Base-by-base conservation (phyloP, 2,329 filamentous ascomycete genomes). In the Didymella pomorum region DNA sequence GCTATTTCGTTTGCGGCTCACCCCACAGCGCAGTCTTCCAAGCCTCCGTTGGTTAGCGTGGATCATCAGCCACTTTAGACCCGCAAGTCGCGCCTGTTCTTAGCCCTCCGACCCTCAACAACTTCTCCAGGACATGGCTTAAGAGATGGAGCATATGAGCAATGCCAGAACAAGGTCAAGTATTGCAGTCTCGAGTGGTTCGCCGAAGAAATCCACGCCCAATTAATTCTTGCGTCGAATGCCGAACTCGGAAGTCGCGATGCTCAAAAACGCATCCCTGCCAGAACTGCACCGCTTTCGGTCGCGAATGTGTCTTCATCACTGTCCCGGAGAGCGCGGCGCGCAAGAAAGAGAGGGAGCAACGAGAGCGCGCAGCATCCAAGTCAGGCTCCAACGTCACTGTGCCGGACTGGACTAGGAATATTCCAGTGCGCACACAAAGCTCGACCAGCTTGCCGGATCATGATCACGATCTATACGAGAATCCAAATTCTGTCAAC, bases 221-320 rank as follows among this genome's bases (percentile, higher is more conserved):
- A 39, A 77, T 77, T 59, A 77, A 77, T 65, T 74, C 71, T 20
- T 77, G 74, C 59, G 71, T 77, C 58, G 74, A 77, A 58, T 77
- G 74, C 60, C 72, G 74, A 55, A 76, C 74, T 37, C 71, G 74
- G 31, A 77, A 77, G 60, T 74, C 70, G 57, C 68, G 74, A 57
- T 77, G 74, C 61, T 74, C 71, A n/a, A 77, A 77, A 60, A 77
- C 74, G 35, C 73, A 76, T 43, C 74, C 74, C 39, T 76, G 74
- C 60, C 74, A 77, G 60, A 77, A 76, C 56, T 77, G 74, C 67
- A 76, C 73, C 9, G 74, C 74, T 20, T 77, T 76, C 63, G 74
- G 74, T 29, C 62, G 74, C 61, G 74, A 77, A 57, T 77, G 74
- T 53, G 61, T 77, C 61, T 77, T 77, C 63, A 77, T 77, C 58